These are phyloP conservation scores for Linnemannia hyalina DNA, from an alignment of 192 early-diverging fungal species.

Conservation along the genomic window DNA sequence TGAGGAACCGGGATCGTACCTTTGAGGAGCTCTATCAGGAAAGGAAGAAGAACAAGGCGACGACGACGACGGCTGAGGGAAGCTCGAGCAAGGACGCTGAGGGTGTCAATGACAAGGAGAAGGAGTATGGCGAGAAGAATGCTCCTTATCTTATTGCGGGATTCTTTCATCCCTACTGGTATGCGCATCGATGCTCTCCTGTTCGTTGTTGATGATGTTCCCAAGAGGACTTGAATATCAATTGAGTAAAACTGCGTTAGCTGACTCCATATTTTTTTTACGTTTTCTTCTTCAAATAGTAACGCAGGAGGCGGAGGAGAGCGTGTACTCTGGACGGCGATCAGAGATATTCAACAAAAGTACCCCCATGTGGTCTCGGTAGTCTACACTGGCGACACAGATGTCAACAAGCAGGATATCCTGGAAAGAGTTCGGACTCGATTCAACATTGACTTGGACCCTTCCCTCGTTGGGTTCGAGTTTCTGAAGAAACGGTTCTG, in stretches of 20 bases:
- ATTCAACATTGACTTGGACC: constrained; percentile 79
- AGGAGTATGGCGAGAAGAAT: constrained; percentile 33
- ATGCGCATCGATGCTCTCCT: constrained; percentile 7
- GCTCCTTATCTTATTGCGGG: constrained; percentile 68
- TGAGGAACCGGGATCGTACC: constrained; percentile 35
- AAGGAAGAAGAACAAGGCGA: constrained; percentile 1
- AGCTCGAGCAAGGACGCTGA: neutral
- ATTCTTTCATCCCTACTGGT: constrained; percentile 97
- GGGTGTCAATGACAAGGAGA: neutral
- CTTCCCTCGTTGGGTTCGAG: constrained; percentile 70
- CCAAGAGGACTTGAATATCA: too few species aligned
- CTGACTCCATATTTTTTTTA: constrained; percentile 1
- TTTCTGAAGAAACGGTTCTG: constrained; percentile 72
- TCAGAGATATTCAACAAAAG: constrained; percentile 82
- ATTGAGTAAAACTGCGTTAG: neutral
- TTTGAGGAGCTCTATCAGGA: constrained; percentile 30
- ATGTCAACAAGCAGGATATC: constrained; percentile 66
- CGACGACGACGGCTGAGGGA: neutral
- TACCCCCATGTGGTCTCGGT: constrained; percentile 76
- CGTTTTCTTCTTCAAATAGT: constrained; percentile 42
- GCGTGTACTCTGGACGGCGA: constrained; percentile 93
- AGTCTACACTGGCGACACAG: constrained; percentile 86
- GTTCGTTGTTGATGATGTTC: neutral
- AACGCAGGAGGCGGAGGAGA: constrained; percentile 97
- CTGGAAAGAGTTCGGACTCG: constrained; percentile 71